Evolutionary conservation across 805 yeast species (phyloP).

Genomic region (Starmerella floricola): DNA sequence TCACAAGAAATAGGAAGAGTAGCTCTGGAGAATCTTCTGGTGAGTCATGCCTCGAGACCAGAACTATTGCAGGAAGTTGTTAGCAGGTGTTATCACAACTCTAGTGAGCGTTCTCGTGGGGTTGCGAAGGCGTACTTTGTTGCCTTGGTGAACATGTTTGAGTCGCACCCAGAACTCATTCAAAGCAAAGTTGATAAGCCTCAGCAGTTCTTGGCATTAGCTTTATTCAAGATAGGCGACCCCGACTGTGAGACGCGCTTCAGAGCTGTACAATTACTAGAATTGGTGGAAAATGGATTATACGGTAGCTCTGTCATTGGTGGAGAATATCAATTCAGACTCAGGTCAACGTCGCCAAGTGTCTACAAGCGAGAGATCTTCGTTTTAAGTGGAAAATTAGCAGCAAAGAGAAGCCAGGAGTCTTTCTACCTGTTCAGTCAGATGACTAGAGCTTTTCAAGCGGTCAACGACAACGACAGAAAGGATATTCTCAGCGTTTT

Average conservation of each 20-base stretch:
- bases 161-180: slow-evolving; percentile 33
- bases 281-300: slow-evolving; percentile 48
- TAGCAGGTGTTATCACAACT: slow-evolving; percentile 52
- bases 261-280: slow-evolving; percentile 60
- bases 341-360: slow-evolving; percentile 63
- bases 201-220: slow-evolving; percentile 59
- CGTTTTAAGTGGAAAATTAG: slow-evolving; percentile 63
- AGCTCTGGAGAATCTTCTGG: slow-evolving; percentile 60
- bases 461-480: slow-evolving; percentile 47
- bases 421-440: slow-evolving; percentile 56
- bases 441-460: slow-evolving; percentile 55
- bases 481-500: slow-evolving; percentile 70
- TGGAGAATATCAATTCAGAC: slow-evolving; percentile 48
- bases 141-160: slow-evolving; percentile 54
- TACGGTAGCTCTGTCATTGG: slow-evolving; percentile 44
- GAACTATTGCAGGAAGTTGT: slow-evolving; percentile 48
- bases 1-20: slow-evolving; percentile 47
- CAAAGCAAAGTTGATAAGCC: slow-evolving; percentile 30
- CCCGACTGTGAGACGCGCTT: slow-evolving; percentile 54
- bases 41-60: slow-evolving; percentile 43
- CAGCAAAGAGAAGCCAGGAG: slow-evolving; percentile 45
- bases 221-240: slow-evolving; percentile 68
- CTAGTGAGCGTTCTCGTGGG: slow-evolving; percentile 30
- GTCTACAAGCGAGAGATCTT: slow-evolving; percentile 80
- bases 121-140: slow-evolving; percentile 60